phyloP scores from a whole-genome alignment of 2,329 filamentous ascomycete species.

The Paramyrothecium sp. region DNA sequence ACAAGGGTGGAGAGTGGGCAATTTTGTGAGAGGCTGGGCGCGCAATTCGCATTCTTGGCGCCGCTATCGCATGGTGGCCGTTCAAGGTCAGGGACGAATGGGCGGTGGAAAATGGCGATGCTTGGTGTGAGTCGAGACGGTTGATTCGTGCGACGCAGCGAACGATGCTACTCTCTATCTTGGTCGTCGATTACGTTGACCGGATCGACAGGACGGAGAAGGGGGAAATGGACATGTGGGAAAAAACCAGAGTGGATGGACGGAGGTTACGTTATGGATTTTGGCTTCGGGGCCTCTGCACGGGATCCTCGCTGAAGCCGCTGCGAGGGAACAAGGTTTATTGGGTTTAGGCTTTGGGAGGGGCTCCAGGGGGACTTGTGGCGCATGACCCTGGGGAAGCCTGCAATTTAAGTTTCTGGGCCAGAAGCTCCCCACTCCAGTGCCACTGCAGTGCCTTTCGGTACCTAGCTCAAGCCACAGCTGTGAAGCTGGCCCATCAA shows the following conservation, averaged over 20 bases:
- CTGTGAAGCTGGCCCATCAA: no score
- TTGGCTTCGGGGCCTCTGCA: no score
- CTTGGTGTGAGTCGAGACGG: neutral
- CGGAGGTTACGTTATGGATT: neutral
- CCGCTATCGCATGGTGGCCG: neutral
- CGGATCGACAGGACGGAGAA: neutral
- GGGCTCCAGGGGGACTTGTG: neutral
- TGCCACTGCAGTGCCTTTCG: no score
- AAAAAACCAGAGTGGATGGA: neutral
- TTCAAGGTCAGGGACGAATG: neutral
- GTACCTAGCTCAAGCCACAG: no score
- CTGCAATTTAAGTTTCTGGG: neutral
- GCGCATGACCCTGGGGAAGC: neutral
- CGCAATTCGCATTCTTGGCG: neutral
- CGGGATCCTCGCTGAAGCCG: no score
- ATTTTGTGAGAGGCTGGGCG: neutral
- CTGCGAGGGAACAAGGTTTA: neutral
- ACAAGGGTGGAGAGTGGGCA: neutral
- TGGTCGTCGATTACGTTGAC: no score
- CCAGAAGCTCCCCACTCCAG: neutral
- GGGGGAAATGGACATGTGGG: neutral
- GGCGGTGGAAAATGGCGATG: neutral
- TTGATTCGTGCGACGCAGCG: no score
- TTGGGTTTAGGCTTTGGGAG: neutral
- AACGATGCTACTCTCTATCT: no score